Conservation (phyloP, 345 rosid species). For the Durio zibethinus region DNA sequence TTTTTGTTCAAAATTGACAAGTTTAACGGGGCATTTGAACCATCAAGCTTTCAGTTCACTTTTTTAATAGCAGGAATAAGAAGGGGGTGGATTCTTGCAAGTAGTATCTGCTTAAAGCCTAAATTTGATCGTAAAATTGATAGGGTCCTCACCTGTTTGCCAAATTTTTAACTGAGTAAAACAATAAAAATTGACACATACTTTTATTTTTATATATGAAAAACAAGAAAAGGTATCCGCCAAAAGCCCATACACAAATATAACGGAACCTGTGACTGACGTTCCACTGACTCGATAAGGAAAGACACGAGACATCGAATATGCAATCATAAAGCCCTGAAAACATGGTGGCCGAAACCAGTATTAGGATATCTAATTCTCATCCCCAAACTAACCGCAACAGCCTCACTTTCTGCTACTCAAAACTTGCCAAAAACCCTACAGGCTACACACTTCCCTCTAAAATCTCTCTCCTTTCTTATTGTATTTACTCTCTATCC, state of each 20-base stretch:
- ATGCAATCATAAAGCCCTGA: not conserved
- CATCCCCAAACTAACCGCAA: conserved; percentile 5
- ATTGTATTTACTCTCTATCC: not conserved
- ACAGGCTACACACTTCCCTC: not conserved
- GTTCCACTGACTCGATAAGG: too few relatives aligned
- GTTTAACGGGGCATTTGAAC: not conserved
- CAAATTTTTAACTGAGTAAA: not conserved
- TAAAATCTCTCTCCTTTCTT: not conserved
- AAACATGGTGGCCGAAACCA: not conserved
- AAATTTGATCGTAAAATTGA: not conserved
- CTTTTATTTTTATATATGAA: not conserved
- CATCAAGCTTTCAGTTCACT: not conserved
- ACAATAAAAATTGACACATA: not conserved
- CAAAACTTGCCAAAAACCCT: conserved; percentile 6
- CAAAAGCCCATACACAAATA: not conserved
- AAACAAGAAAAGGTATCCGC: too few relatives aligned
- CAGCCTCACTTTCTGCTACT: not conserved
- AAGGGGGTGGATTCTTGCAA: not conserved
- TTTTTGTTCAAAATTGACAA: not conserved
- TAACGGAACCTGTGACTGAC: not conserved
- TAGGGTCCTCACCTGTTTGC: not conserved
- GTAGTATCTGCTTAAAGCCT: not conserved
- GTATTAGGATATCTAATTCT: not conserved
- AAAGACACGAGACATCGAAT: not conserved
- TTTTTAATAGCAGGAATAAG: not conserved